A percentile compares a stretch with the other conserved stretches of the same genome.
Conservation (phyloP, 371 early-diverging fungal species). For the Mortierella sp. region DNA sequence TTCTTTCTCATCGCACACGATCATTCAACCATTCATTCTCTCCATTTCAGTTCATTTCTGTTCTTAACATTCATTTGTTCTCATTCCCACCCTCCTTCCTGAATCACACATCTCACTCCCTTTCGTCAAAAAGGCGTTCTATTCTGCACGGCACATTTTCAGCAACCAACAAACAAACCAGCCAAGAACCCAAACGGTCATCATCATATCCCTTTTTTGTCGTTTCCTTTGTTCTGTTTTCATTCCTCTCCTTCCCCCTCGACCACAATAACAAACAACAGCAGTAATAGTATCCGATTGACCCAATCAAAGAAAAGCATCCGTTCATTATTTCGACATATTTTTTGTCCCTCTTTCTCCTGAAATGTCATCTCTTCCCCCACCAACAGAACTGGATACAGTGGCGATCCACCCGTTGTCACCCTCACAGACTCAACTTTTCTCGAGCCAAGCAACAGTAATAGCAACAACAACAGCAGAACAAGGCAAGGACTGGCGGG, state of each 20-base stretch:
- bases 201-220: neutral
- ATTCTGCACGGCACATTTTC: neutral
- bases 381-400: slow-evolving; percentile 1
- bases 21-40: neutral
- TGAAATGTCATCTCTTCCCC: neutral
- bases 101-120: neutral
- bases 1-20: neutral
- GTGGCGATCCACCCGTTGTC: neutral
- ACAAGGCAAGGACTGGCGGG: neutral
- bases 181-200: neutral
- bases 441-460: neutral
- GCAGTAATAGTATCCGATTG: neutral
- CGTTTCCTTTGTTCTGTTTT: too few relatives aligned
- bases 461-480: neutral
- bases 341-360: neutral
- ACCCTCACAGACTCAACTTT: neutral
- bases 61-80: neutral
- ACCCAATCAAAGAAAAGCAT: neutral
- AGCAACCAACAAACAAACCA: neutral
- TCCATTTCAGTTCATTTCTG: neutral
- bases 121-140: neutral
- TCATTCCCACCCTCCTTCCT: neutral
- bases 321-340: neutral
- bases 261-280: neutral
- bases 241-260: neutral